These are phyloP conservation scores for Porodaedalea pini DNA, from an alignment of 1,284 basidiomycete genomes.

Conservation along the genomic window DNA sequence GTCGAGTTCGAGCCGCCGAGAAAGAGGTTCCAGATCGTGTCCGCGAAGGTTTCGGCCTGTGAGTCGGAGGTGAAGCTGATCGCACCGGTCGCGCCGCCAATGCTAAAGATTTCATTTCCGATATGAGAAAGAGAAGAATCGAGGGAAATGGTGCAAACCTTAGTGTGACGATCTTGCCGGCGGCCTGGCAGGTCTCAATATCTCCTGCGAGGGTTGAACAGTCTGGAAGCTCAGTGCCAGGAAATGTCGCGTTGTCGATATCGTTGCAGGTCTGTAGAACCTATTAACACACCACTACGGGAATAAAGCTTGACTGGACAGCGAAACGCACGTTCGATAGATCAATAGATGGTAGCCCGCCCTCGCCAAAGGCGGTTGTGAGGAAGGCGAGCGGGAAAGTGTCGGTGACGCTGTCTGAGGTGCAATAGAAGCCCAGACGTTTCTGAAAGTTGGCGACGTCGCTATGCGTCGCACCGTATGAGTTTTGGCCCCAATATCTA, in stretches of 20 bases:
- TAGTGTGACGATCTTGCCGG: conserved; percentile 63
- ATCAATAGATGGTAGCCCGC: conserved; percentile 55
- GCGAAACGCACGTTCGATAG: conserved; percentile 48
- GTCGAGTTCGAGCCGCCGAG: conserved; percentile 53
- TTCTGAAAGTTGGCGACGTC: conserved; percentile 49
- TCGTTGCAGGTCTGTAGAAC: conserved; percentile 46
- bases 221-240: conserved; percentile 54
- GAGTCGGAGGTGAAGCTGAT: conserved; percentile 50
- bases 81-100: conserved; percentile 59
- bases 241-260: conserved; percentile 39
- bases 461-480: conserved; percentile 50
- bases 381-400: conserved; percentile 59
- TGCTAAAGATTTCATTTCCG: conserved; percentile 24
- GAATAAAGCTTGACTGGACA: too few species aligned
- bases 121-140: neutral
- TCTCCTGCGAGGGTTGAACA: conserved; percentile 52
- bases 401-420: conserved; percentile 34
- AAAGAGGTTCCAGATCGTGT: conserved; percentile 64
- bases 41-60: conserved; percentile 49
- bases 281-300: neutral
- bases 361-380: conserved; percentile 51
- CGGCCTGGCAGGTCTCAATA: conserved; percentile 58
- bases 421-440: conserved; percentile 46
- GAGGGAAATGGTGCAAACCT: conserved; percentile 23
- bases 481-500: conserved; percentile 48